phyloP scores from a whole-genome alignment of 306 rosid genomes.

The Citrullus mucosospermus region DNA sequence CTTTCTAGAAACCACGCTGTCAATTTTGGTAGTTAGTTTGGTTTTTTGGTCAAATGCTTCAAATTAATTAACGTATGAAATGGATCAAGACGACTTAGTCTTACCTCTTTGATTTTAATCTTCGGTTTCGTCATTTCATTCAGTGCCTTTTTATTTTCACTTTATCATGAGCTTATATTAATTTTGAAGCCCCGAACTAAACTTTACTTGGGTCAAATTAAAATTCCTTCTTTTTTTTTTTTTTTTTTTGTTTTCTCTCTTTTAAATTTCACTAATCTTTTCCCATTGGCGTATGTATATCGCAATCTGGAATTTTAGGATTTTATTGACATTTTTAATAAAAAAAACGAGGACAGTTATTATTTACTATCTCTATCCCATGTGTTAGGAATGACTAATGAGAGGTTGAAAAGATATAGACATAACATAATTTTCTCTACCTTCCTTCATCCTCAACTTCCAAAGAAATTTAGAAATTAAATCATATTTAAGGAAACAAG shows the following conservation, averaged over 20 bases:
- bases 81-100: background rate
- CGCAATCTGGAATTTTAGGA: background rate
- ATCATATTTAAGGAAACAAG: too few relatives aligned
- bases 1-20: background rate
- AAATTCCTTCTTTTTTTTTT: background rate
- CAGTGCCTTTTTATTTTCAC: background rate
- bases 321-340: background rate
- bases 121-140: background rate
- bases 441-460: too few relatives aligned
- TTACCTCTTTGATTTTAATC: background rate
- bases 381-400: too few relatives aligned
- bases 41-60: background rate
- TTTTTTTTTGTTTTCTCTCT: background rate
- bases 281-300: background rate
- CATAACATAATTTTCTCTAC: too few relatives aligned
- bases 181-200: background rate
- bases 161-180: background rate
- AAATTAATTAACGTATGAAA: background rate
- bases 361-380: too few relatives aligned
- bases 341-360: too few relatives aligned
- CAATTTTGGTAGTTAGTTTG: conserved; percentile 1
- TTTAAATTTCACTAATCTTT: background rate
- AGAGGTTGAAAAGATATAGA: too few relatives aligned
- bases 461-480: too few relatives aligned
- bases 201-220: background rate